Percentiles rank a stretch among this genome's conserved stretches.
Conservation (phyloP, 495 filamentous ascomycete genomes). For the Penicillium psychrofluorescens region DNA sequence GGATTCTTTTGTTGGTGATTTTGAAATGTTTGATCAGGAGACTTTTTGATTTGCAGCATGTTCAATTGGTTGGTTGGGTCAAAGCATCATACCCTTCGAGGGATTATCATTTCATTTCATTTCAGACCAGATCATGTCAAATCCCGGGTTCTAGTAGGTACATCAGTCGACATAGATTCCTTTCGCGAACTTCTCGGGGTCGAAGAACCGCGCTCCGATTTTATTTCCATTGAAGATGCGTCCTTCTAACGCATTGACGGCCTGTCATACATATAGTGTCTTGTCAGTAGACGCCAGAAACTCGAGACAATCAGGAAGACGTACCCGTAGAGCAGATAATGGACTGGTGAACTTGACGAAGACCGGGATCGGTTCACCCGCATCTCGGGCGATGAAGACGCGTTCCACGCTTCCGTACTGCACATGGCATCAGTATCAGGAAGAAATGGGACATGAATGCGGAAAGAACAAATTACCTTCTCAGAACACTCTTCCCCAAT, state of each 20-base stretch:
- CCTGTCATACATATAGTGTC: constrained; percentile 36
- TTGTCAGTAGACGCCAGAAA: constrained; percentile 7
- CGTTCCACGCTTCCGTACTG: constrained; percentile 83
- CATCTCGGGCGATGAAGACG: constrained; percentile 60
- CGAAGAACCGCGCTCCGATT: constrained; percentile 72
- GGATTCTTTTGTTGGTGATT: not conserved
- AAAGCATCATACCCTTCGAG: not conserved
- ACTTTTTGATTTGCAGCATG: constrained; percentile 9
- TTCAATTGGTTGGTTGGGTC: not conserved
- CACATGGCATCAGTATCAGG: constrained; percentile 3
- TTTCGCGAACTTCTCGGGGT: constrained; percentile 70
- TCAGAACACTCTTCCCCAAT: constrained; percentile 88
- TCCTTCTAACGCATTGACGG: constrained; percentile 80
- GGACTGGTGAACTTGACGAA: constrained; percentile 86
- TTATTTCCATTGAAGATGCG: constrained; percentile 79
- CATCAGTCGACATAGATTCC: constrained; percentile 51
- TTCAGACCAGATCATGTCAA: too few species aligned
- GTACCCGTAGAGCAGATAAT: constrained; percentile 70
- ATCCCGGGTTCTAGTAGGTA: not conserved
- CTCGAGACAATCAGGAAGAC: constrained; percentile 14
- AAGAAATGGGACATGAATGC: not conserved
- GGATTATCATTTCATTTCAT: too few species aligned
- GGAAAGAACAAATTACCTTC: constrained; percentile 43
- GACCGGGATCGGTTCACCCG: constrained; percentile 51
- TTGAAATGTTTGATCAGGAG: constrained; percentile 16